These are phyloP conservation scores for Aspergillus jensenii DNA, from an alignment of 2,329 filamentous ascomycete species.

Conservation along the genomic window DNA sequence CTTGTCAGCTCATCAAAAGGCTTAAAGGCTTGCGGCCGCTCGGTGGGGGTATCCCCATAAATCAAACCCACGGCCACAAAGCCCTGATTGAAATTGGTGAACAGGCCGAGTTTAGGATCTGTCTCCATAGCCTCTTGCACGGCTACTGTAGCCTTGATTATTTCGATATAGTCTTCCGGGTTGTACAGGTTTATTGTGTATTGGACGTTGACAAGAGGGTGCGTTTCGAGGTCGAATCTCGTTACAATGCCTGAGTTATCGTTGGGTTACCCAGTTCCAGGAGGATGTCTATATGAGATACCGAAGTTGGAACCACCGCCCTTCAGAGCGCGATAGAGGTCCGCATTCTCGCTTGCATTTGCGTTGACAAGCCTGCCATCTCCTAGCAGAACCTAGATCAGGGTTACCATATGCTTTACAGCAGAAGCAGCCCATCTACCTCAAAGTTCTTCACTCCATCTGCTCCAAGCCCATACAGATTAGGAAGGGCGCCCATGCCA, in stretches of 20 bases:
- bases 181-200: slow-evolving; percentile 1
- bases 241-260: slow-evolving; percentile 17
- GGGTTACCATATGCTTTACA: too few relatives aligned
- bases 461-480: background rate
- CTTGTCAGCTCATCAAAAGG: background rate
- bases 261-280: too few relatives aligned
- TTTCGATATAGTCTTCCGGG: background rate
- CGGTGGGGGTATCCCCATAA: too few relatives aligned
- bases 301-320: slow-evolving; percentile 31
- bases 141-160: background rate
- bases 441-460: background rate
- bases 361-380: slow-evolving; percentile 15
- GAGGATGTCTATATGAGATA: background rate
- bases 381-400: slow-evolving; percentile 15
- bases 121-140: background rate
- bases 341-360: slow-evolving; percentile 19
- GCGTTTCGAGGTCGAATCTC: slow-evolving; percentile 12
- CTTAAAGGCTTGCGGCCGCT: background rate
- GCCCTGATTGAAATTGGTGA: background rate
- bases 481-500: background rate
- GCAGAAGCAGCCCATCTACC: background rate
- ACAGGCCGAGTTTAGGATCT: background rate
- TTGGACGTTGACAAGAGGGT: background rate
- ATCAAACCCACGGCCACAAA: background rate
- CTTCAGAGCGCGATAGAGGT: slow-evolving; percentile 34